Percentiles rank a stretch among this genome's conserved stretches.
These are phyloP conservation scores for Microthyrium microscopicum DNA, from an alignment of 2,329 filamentous ascomycete species.

Conservation along the genomic window DNA sequence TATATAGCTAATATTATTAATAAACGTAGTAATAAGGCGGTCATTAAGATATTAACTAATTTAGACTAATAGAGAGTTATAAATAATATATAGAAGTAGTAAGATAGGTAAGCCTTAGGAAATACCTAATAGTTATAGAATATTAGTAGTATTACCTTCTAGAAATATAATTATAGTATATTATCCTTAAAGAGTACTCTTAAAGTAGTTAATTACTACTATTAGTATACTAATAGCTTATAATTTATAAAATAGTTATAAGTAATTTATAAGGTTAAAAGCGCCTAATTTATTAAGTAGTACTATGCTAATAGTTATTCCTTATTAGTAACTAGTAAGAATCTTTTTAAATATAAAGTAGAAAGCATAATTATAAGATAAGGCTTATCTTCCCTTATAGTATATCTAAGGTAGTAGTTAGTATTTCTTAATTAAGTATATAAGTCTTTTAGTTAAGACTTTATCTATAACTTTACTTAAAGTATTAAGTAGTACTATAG, in stretches of 20 bases:
- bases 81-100: conserved; percentile 16
- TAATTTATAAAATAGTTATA: conserved; percentile 13
- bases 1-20: conserved; percentile 14
- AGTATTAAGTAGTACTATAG: conserved; percentile 15
- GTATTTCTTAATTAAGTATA: conserved; percentile 10
- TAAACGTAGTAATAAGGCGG: conserved; percentile 10
- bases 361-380: conserved; percentile 15
- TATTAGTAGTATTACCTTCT: conserved; percentile 8
- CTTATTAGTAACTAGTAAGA: conserved; percentile 9
- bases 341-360: conserved; percentile 15
- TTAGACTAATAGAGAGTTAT: conserved; percentile 16
- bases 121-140: conserved; percentile 10
- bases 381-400: conserved; percentile 14
- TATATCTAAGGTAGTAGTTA: conserved; percentile 13
- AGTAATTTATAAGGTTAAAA: conserved; percentile 16
- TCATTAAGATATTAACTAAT: conserved; percentile 10
- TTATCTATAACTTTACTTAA: conserved; percentile 16
- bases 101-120: conserved; percentile 11
- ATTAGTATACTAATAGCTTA: background rate
- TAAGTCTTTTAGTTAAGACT: conserved; percentile 12
- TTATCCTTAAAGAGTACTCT: conserved; percentile 10
- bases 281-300: conserved; percentile 17
- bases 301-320: conserved; percentile 16
- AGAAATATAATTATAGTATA: conserved; percentile 10
- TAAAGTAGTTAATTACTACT: conserved; percentile 5